Base-by-base conservation (phyloP, 768 basidiomycete species). In the Galerina sulciceps region DNA sequence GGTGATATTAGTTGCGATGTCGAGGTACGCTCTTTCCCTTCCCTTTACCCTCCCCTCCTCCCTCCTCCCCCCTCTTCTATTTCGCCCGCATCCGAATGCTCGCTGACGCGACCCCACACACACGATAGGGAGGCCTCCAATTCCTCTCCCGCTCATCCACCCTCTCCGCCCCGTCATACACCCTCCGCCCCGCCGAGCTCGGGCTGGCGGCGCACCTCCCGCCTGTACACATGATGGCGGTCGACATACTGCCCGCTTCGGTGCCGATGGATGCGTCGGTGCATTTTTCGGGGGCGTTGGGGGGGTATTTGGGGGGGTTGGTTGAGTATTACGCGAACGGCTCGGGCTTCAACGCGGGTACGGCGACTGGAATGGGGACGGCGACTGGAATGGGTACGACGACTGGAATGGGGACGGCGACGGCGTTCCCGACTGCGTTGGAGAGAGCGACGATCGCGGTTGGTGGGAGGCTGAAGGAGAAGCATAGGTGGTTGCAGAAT, bases 1-100 rank as follows among this genome's bases (percentile, higher is more conserved):
- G 93, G 91, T 1, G 95, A 97, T 68, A 90, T 97, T 37, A 93
- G 86, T 61, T 96, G 94, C 67, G 95, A 97, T 68, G 79, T 93
- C n/a, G 82, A 85, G 68, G 91, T 88, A 53, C 17, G 78, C 62
- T 48, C 10, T 14, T 26, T 46, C 14, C 22, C 14, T 8, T 38
- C 34, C 11, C 6, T 15, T 38, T 31, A 4, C 17, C n/a, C 15
- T 44, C 11, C 26, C 41, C 15, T 23, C 31, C 15, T 13, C 31
- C 36, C 26, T 17, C 22, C 26, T 9, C 35, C 11, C 34, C 14
- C 53, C 11, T 37, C 40, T 10, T 45, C 17, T 41, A 31, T 37
- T 40, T 42, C 8, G 47, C 34, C 54, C 42, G n/a, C 2, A 18
- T 18, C 11, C 26, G 26, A 31, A 5, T 4, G 26, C 26, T 8